A percentile compares a stretch with the other conserved stretches of the same genome.
Evolutionary conservation across 345 rosid genomes (phyloP).

Genomic region (Nephelium lappaceum): DNA sequence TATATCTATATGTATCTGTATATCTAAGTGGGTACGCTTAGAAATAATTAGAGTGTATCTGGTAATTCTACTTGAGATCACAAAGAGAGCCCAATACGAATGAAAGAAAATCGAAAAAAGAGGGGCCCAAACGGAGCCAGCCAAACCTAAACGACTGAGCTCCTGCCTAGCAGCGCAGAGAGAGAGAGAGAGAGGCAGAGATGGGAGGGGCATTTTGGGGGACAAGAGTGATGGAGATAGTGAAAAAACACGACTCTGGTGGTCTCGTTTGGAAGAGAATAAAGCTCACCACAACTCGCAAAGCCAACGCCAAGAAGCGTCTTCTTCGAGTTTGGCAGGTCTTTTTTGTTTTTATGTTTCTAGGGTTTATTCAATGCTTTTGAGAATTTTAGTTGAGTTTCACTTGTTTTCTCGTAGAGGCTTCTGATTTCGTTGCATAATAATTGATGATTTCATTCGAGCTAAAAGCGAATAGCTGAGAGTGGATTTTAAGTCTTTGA

Average conservation of each 20-base stretch:
- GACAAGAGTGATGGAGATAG: constrained; percentile 82
- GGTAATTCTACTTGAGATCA: too few relatives aligned
- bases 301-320: constrained; percentile 95
- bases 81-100: too few relatives aligned
- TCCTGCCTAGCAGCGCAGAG: neutral
- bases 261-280: constrained; percentile 97
- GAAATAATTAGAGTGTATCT: too few relatives aligned
- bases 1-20: too few relatives aligned
- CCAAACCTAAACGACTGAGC: too few relatives aligned
- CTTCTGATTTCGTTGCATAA: neutral
- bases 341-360: neutral
- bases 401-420: neutral
- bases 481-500: too few relatives aligned
- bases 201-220: constrained; percentile 78
- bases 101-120: too few relatives aligned
- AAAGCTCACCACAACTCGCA: constrained; percentile 89
- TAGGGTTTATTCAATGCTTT: neutral
- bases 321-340: constrained; percentile 99
- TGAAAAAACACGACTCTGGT: constrained; percentile 91
- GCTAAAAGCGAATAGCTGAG: neutral
- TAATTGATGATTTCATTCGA: neutral
- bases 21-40: too few relatives aligned
- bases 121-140: too few relatives aligned
- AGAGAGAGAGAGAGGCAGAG: constrained; percentile 29
- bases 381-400: neutral